These are phyloP conservation scores for Phytophthora europaea DNA, from an alignment of 352 stramenopile genomes.

Conservation along the genomic window DNA sequence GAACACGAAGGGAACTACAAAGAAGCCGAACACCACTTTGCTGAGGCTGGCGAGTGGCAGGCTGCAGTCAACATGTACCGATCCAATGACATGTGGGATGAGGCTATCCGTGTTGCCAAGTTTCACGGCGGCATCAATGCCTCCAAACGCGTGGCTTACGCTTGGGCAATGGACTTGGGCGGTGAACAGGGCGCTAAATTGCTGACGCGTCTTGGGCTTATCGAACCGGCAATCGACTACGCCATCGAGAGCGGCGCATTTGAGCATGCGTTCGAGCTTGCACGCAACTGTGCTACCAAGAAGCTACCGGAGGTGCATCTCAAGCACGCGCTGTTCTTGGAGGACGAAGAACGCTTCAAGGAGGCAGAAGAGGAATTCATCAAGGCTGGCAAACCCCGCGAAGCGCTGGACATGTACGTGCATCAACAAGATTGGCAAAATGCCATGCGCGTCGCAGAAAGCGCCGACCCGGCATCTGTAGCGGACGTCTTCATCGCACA, in stretches of 20 bases:
- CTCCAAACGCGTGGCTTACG: slow-evolving; percentile 94
- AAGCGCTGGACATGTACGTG: slow-evolving; percentile 97
- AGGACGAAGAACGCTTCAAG: slow-evolving; percentile 95
- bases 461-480: slow-evolving; percentile 89
- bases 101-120: slow-evolving; percentile 95
- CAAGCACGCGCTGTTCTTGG: slow-evolving; percentile 94
- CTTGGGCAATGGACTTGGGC: slow-evolving; percentile 93
- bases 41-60: slow-evolving; percentile 92
- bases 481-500: slow-evolving; percentile 94
- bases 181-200: slow-evolving; percentile 93
- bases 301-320: slow-evolving; percentile 94
- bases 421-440: slow-evolving; percentile 95
- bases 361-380: slow-evolving; percentile 95
- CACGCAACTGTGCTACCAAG: slow-evolving; percentile 82
- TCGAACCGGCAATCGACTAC: slow-evolving; percentile 96
- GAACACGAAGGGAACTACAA: slow-evolving; percentile 95
- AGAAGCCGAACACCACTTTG: slow-evolving; percentile 95
- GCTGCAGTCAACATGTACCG: slow-evolving; percentile 96
- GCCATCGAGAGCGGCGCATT: slow-evolving; percentile 93
- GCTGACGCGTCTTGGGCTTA: slow-evolving; percentile 91
- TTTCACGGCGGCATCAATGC: slow-evolving; percentile 93
- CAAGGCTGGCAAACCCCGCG: slow-evolving; percentile 91
- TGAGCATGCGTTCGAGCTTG: slow-evolving; percentile 94
- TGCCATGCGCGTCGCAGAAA: slow-evolving; percentile 93
- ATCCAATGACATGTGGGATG: slow-evolving; percentile 95